A percentile compares a stretch with the other conserved stretches of the same genome.
phyloP scores from a whole-genome alignment of 164 flowering plant genomes.

The Akebia trifoliata region DNA sequence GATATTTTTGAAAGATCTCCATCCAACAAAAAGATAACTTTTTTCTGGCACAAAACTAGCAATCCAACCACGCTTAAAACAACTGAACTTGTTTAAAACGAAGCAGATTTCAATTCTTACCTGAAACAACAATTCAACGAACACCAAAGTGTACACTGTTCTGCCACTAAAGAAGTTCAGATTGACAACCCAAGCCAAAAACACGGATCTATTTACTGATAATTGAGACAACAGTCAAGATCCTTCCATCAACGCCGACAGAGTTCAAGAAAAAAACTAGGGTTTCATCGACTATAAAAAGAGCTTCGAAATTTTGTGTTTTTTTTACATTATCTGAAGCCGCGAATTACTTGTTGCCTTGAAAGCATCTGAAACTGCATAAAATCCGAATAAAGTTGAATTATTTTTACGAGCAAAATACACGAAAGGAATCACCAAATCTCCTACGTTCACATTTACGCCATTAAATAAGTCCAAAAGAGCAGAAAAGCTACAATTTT shows the following conservation, averaged over 20 bases:
- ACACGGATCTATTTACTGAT: neutral
- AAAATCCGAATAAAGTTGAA: no score
- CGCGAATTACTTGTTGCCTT: no score
- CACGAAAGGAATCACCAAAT: no score
- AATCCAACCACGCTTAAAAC: neutral
- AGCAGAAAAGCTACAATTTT: slow-evolving; percentile 24
- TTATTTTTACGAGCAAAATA: no score
- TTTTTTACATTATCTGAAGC: no score
- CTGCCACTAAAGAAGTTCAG: slow-evolving; percentile 3
- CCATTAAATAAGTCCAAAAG: no score
- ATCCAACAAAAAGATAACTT: no score
- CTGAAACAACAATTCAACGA: neutral
- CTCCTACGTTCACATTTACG: no score
- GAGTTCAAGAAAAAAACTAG: slow-evolving; percentile 1
- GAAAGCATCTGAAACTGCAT: no score
- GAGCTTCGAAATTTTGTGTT: no score
- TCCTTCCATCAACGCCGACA: neutral
- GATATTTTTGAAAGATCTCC: neutral
- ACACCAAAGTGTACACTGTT: neutral
- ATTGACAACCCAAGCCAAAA: neutral
- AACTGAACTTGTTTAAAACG: neutral
- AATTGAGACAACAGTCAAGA: neutral
- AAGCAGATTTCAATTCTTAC: neutral
- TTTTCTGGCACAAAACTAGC: neutral
- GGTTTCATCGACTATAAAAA: no score